Base-by-base conservation (phyloP, 164 flowering plant genomes). In the grape (Vitis vinifera) region DNA sequence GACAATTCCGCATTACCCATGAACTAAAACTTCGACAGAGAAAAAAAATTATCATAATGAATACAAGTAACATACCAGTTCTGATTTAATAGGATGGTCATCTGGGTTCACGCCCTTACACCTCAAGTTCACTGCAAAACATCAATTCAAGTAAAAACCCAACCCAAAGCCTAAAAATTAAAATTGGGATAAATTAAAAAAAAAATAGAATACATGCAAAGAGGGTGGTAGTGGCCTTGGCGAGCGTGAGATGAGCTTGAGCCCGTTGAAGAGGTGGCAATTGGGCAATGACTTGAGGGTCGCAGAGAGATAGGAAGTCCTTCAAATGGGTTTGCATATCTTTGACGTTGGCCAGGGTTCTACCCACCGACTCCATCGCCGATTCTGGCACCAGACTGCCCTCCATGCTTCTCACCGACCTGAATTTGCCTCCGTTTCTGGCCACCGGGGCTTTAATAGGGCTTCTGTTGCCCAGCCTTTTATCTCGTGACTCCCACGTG, bases 261-360 rank as follows among this genome's bases (percentile, higher is more conserved):
- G 97, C 97, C 2, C 97, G 91, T 49, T 79, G 82, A 4, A 93
- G 90, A 57, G 99, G 94, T 0, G 85, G 75, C 83, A 89, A 62
- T 60, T 82, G 76, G 17, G 88, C 74, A 19, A 93, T 83, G 16
- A 80, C 84, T 2, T 87, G 85, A 1, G 89, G 88, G 59, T 84
- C 85, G 63, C 76, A 73, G 48, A 81, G 71, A 47, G 88, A 68
- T 68, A 95, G 29, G 76, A 87, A 83, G 5, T 86, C 80, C 2
- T 59, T 63, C 19, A 91, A 75, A 58, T 89, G 78, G 29, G 82
- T 30, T 51, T 68, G 73, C 9, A 94, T 65, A 13, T 85, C 84
- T 29, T 87, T 79, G 8, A 87, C 48, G 77, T 84, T 79, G 63
- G 58, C 59, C 13, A 79, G 71, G 52, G 92, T 88, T 74, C 69